These are phyloP conservation scores for Picea engelmannii DNA, from an alignment of 83 land plant species.

Conservation along the genomic window DNA sequence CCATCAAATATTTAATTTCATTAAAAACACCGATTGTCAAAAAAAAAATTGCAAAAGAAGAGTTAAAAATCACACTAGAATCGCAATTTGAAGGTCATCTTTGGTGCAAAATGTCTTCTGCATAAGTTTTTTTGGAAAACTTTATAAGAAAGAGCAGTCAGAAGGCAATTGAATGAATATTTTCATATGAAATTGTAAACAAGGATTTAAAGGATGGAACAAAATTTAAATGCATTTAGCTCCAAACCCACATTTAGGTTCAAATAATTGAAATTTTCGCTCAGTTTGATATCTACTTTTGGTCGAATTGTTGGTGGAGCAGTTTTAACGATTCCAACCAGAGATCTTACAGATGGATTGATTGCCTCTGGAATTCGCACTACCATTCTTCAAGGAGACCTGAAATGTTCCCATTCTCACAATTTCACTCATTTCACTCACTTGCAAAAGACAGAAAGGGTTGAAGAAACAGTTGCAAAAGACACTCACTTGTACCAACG, in stretches of 20 bases:
- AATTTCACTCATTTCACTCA: too few species aligned
- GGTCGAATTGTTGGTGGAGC: not conserved
- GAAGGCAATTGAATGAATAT: not conserved
- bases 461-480: too few species aligned
- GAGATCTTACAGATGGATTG: not conserved
- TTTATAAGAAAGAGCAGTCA: not conserved
- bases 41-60: not conserved
- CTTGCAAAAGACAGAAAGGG: too few species aligned
- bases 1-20: not conserved
- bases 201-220: too few species aligned
- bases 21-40: not conserved
- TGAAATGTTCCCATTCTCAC: constrained; percentile 3
- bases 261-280: not conserved
- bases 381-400: not conserved
- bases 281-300: not conserved
- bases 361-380: not conserved
- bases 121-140: not conserved
- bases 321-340: not conserved
- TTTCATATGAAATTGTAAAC: not conserved
- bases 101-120: not conserved
- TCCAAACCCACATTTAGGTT: too few species aligned
- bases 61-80: not conserved
- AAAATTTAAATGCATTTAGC: too few species aligned
- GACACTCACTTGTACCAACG: too few species aligned
- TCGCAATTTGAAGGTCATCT: not conserved